A percentile compares a stretch with the other conserved stretches of the same genome.
Evolutionary conservation across 805 yeast genomes (phyloP).

Genomic region (Metschnikowia borealis): DNA sequence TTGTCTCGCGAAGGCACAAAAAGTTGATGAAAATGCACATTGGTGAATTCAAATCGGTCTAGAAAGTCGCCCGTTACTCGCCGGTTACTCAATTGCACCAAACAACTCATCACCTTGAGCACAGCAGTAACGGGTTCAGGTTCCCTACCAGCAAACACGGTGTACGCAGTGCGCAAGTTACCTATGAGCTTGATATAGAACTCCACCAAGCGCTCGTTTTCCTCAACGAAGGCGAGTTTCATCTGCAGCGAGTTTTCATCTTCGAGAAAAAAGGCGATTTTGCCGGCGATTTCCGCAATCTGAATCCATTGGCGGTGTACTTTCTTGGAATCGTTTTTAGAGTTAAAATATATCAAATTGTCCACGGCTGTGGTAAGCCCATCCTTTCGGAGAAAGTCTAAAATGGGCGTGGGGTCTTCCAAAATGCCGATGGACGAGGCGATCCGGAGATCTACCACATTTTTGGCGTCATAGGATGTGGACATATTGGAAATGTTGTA

Average conservation of each 20-base stretch:
- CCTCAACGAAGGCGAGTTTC: constrained; percentile 15
- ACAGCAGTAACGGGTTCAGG: constrained; percentile 60
- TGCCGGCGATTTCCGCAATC: constrained; percentile 31
- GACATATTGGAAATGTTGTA: not conserved
- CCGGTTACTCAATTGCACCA: constrained; percentile 48
- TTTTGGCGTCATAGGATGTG: not conserved
- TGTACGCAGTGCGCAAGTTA: constrained; percentile 56
- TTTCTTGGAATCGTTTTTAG: constrained; percentile 49
- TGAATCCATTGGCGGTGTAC: constrained; percentile 33
- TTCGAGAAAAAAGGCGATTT: constrained; percentile 17
- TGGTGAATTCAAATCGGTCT: constrained; percentile 63
- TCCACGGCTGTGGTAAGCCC: constrained; percentile 32
- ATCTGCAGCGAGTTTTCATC: constrained; percentile 15
- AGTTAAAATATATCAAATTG: constrained; percentile 41
- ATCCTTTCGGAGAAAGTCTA: constrained; percentile 25
- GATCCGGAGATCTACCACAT: constrained; percentile 10
- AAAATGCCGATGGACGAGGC: constrained; percentile 12
- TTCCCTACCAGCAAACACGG: constrained; percentile 58
- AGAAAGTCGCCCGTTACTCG: constrained; percentile 53
- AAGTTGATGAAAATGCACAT: constrained; percentile 58
- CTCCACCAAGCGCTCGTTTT: constrained; percentile 21
- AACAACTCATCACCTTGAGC: constrained; percentile 51
- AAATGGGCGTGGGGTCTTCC: constrained; percentile 18
- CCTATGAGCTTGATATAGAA: constrained; percentile 52
- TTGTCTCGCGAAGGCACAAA: constrained; percentile 46